Conservation (phyloP, 139 green algal species). For the Diplosphaera chodatii region DNA sequence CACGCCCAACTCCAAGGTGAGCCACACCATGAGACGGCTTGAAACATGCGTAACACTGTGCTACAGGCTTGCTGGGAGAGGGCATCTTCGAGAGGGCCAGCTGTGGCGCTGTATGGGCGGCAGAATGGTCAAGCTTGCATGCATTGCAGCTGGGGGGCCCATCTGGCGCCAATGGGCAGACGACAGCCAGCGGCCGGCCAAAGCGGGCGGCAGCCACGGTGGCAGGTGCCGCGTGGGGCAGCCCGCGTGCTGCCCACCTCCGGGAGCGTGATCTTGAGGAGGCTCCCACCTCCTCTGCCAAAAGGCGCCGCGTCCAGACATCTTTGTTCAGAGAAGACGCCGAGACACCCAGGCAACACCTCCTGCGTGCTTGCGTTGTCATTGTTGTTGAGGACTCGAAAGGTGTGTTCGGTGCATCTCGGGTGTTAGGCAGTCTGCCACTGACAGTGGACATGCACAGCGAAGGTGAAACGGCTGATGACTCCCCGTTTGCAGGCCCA, state of each 20-base stretch:
- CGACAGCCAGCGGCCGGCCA: not conserved
- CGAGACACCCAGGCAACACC: not conserved
- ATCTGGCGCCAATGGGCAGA: not conserved
- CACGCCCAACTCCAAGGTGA: slow-evolving; percentile 1
- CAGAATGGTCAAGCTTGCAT: too few relatives aligned
- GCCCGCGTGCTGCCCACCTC: not conserved
- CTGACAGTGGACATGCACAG: too few relatives aligned
- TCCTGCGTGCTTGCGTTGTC: too few relatives aligned
- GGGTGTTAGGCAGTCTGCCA: too few relatives aligned
- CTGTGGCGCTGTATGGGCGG: too few relatives aligned
- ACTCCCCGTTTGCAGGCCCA: slow-evolving; percentile 18
- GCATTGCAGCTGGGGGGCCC: not conserved
- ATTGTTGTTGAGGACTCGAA: too few relatives aligned
- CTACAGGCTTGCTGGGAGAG: too few relatives aligned
- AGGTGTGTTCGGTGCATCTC: too few relatives aligned
- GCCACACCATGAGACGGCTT: too few relatives aligned
- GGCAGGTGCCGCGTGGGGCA: not conserved
- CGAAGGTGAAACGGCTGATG: too few relatives aligned
- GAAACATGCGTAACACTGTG: too few relatives aligned
- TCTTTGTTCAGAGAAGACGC: not conserved
- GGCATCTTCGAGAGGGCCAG: too few relatives aligned
- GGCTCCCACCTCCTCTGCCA: not conserved
- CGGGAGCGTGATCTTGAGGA: not conserved
- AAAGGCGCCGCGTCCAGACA: slow-evolving; percentile 3
- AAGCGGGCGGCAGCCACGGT: slow-evolving; percentile 6